Evolutionary conservation across 257 asterid species (phyloP).

Genomic region (Penstemon barbatus): DNA sequence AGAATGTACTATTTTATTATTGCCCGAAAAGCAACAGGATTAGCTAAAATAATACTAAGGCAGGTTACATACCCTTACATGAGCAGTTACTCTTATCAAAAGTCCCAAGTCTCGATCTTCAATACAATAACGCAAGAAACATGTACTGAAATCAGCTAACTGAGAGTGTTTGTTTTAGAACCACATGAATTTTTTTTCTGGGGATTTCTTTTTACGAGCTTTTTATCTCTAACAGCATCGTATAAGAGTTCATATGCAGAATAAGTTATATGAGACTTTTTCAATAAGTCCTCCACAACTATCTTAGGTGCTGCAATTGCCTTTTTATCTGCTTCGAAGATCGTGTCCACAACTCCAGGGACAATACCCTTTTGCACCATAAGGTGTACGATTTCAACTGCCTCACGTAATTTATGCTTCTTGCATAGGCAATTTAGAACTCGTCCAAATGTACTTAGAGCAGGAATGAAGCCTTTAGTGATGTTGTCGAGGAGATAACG

Average conservation of each 20-base stretch:
- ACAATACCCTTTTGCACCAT: conserved; percentile 80
- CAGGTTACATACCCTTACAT: conserved; percentile 26
- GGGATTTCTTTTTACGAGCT: conserved; percentile 48
- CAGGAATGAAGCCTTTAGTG: conserved; percentile 57
- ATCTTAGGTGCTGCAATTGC: conserved; percentile 85
- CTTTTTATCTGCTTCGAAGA: conserved; percentile 74
- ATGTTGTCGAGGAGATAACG: conserved; percentile 54
- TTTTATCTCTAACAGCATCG: conserved; percentile 78
- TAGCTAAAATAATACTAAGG: conserved; percentile 12
- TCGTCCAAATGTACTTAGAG: conserved; percentile 62
- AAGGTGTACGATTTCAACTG: conserved; percentile 56
- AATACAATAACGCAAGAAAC: conserved; percentile 23
- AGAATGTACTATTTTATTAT: neutral
- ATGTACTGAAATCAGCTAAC: conserved; percentile 15
- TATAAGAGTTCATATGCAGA: conserved; percentile 67
- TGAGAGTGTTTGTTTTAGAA: conserved; percentile 22
- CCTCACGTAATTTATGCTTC: conserved; percentile 66
- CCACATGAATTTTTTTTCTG: conserved; percentile 22
- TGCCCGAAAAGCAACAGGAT: conserved; percentile 20
- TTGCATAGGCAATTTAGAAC: conserved; percentile 73
- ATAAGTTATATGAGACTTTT: conserved; percentile 67
- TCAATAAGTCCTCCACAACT: conserved; percentile 75
- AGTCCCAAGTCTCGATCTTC: conserved; percentile 14
- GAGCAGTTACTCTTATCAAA: conserved; percentile 18
- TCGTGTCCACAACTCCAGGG: conserved; percentile 66